Evolutionary conservation across 345 rosid genomes (phyloP).

Genomic region (Lepidium sativum): DNA sequence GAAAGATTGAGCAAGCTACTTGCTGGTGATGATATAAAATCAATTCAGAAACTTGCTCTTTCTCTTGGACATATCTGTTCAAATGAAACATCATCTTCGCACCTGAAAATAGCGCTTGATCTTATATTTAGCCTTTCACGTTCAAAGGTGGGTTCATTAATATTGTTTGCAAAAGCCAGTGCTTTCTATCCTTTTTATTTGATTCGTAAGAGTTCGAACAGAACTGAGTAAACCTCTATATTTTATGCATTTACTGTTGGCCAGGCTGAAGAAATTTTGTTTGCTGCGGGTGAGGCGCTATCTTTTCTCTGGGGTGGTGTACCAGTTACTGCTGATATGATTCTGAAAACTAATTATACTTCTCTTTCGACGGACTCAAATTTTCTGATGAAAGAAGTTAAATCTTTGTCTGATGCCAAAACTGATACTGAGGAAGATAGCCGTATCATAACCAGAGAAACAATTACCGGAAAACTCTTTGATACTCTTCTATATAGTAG

Average conservation of each 20-base stretch:
- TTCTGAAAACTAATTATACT: conserved; percentile 78
- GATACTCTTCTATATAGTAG: conserved; percentile 74
- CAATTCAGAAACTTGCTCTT: conserved; percentile 64
- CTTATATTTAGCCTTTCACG: conserved; percentile 78
- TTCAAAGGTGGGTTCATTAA: conserved; percentile 56
- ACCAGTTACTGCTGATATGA: conserved; percentile 78
- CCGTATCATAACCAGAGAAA: conserved; percentile 48
- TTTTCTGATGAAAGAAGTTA: conserved; percentile 72
- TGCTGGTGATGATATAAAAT: conserved; percentile 75
- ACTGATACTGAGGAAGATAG: conserved; percentile 41
- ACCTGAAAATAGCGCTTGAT: conserved; percentile 57
- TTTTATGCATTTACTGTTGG: conserved; percentile 15
- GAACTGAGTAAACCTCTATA: background rate
- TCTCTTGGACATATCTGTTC: conserved; percentile 82
- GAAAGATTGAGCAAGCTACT: conserved; percentile 77
- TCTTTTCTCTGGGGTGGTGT: conserved; percentile 92
- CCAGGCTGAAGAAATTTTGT: conserved; percentile 92
- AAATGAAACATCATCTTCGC: conserved; percentile 58
- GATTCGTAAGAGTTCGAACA: background rate
- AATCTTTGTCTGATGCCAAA: conserved; percentile 38
- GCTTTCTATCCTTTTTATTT: background rate
- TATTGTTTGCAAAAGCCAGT: background rate
- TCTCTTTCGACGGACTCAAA: conserved; percentile 84
- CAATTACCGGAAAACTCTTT: conserved; percentile 65
- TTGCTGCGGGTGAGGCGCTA: conserved; percentile 95